Conservation (phyloP, 495 filamentous ascomycete genomes). For the Pyrenula aspistea region DNA sequence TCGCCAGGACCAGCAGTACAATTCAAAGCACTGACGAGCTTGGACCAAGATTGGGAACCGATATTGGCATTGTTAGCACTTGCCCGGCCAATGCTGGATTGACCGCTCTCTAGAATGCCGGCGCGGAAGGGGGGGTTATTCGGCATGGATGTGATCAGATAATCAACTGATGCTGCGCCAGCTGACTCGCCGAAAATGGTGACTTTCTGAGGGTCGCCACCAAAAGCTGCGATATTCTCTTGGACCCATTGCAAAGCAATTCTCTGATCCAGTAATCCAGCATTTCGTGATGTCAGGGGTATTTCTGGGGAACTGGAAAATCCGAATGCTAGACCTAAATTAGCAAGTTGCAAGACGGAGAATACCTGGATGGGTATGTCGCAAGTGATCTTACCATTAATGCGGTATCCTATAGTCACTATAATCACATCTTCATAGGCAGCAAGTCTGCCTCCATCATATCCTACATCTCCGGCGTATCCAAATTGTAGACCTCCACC, state of each 20-base stretch:
- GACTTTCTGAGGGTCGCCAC: slow-evolving; percentile 47
- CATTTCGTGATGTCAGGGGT: background rate
- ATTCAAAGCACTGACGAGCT: slow-evolving; percentile 39
- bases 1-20: slow-evolving; percentile 53
- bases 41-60: slow-evolving; percentile 42
- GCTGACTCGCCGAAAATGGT: slow-evolving; percentile 68
- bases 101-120: slow-evolving; percentile 65
- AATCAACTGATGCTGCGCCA: slow-evolving; percentile 57
- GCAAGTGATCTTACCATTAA: slow-evolving; percentile 18
- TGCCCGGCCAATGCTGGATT: slow-evolving; percentile 47
- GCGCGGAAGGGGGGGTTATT: slow-evolving; percentile 54
- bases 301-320: background rate
- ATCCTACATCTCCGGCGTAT: slow-evolving; percentile 1
- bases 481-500: slow-evolving; percentile 16
- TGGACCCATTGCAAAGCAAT: slow-evolving; percentile 39
- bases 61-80: slow-evolving; percentile 53
- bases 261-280: slow-evolving; percentile 38
- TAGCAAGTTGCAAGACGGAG: slow-evolving; percentile 35
- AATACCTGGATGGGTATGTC: slow-evolving; percentile 51
- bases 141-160: slow-evolving; percentile 58
- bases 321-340: background rate
- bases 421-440: slow-evolving; percentile 5
- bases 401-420: slow-evolving; percentile 1
- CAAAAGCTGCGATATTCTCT: slow-evolving; percentile 43
- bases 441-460: background rate